Percentiles rank a stretch among this genome's conserved stretches.
Evolutionary conservation across 2,329 filamentous ascomycete species (phyloP).

Genomic region (Ceratocystis eucalypticola): DNA sequence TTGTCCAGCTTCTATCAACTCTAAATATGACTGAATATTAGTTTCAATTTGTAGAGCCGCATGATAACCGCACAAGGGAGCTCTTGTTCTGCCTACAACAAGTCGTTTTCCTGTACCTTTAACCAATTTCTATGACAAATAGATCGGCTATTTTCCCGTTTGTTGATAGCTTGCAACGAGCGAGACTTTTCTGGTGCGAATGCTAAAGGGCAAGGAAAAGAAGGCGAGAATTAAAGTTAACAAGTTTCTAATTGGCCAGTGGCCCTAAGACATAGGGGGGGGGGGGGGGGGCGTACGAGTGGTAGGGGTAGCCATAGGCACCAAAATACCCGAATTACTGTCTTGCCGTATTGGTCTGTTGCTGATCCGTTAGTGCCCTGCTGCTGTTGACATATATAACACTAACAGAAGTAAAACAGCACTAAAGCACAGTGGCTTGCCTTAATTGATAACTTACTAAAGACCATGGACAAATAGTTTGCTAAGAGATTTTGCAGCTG

Average conservation of each 20-base stretch:
- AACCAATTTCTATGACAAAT: conserved; percentile 1
- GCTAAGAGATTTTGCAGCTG: neutral
- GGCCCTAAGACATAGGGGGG: neutral
- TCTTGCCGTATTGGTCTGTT: neutral
- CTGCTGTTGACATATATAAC: neutral
- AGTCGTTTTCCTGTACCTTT: too few species aligned
- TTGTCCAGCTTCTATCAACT: too few species aligned
- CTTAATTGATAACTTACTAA: neutral
- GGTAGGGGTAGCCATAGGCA: neutral
- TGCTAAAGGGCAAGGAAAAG: neutral
- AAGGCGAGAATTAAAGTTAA: neutral
- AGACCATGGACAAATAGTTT: conserved; percentile 7
- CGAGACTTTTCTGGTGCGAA: neutral
- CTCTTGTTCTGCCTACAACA: neutral
- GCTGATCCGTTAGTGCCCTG: neutral
- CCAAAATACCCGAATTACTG: neutral
- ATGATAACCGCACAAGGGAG: neutral
- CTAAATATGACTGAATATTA: neutral
- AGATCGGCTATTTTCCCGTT: neutral
- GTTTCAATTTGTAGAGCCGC: neutral
- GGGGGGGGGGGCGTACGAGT: neutral
- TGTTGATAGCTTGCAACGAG: neutral
- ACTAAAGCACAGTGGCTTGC: neutral
- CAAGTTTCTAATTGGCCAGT: neutral
- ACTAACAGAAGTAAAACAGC: neutral